Percentiles rank a stretch among this genome's conserved stretches.
Conservation (phyloP, 176 grass and related monocot genomes). For the Oryza brachyantha region DNA sequence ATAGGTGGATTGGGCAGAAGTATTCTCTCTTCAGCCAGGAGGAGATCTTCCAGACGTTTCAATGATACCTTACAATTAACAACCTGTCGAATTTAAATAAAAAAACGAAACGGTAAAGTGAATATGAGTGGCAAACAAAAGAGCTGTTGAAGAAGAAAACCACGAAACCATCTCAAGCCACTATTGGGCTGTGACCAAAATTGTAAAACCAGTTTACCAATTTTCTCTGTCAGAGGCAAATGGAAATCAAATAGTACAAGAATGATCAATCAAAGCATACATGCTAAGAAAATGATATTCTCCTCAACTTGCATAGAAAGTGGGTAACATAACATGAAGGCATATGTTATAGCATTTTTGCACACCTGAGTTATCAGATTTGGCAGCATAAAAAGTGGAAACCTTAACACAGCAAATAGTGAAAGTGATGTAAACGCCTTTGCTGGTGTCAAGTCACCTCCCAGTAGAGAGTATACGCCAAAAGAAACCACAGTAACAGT, state of each 20-base stretch:
- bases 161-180: not conserved
- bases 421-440: conserved; percentile 99
- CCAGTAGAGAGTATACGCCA: conserved; percentile 84
- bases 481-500: conserved; percentile 88
- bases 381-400: conserved; percentile 92
- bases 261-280: not conserved
- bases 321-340: conserved; percentile 14
- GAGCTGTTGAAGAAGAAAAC: not conserved
- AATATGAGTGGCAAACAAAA: not conserved
- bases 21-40: conserved; percentile 79
- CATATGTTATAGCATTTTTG: not conserved
- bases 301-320: conserved; percentile 3
- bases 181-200: conserved; percentile 6
- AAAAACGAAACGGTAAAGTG: conserved; percentile 16
- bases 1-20: conserved; percentile 87
- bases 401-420: conserved; percentile 90
- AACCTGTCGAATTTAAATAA: conserved; percentile 57
- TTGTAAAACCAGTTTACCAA: not conserved
- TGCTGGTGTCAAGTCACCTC: conserved; percentile 92
- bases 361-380: conserved; percentile 98
- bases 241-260: not conserved
- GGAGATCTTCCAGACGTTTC: conserved; percentile 83
- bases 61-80: conserved; percentile 95
- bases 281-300: not conserved
- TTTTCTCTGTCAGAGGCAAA: not conserved